Percentiles rank a stretch among this genome's conserved stretches.
Conservation (phyloP, 495 filamentous ascomycete species). For the Trichoderma erinaceum region DNA sequence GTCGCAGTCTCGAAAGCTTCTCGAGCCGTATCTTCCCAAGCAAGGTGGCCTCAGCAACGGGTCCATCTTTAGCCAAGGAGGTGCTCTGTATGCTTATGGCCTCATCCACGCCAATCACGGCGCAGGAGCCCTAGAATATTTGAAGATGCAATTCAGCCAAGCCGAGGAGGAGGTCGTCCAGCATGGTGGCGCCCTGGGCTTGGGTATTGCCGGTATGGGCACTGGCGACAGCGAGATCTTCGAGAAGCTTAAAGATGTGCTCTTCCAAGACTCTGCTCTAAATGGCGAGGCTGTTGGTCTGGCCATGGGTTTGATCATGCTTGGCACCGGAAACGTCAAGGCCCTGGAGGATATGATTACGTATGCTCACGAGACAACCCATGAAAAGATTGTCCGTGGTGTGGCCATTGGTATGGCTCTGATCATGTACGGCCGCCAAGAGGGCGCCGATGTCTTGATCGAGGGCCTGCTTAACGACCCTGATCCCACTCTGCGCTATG, state of each 20-base stretch:
- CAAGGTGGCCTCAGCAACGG: constrained; percentile 60
- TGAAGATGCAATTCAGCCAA: constrained; percentile 77
- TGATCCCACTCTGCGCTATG: constrained; percentile 89
- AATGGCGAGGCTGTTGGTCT: constrained; percentile 96
- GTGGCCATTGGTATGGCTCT: constrained; percentile 93
- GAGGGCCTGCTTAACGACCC: constrained; percentile 89
- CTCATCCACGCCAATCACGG: constrained; percentile 98
- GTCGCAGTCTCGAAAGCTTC: constrained; percentile 81
- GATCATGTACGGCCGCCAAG: constrained; percentile 96
- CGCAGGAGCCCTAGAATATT: constrained; percentile 81
- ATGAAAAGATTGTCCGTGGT: constrained; percentile 97
- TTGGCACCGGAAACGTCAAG: constrained; percentile 88
- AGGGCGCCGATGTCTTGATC: constrained; percentile 88
- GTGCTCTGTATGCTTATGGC: constrained; percentile 90
- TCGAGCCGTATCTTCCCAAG: constrained; percentile 90
- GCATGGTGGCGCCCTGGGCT: constrained; percentile 89
- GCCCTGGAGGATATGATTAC: constrained; percentile 92
- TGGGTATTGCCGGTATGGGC: constrained; percentile 97
- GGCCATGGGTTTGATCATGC: constrained; percentile 93
- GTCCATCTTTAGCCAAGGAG: constrained; percentile 92
- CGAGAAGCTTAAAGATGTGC: constrained; percentile 77
- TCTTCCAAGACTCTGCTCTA: constrained; percentile 89
- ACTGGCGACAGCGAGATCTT: constrained; percentile 86
- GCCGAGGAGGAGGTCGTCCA: constrained; percentile 92
- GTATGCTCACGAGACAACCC: constrained; percentile 95